Evolutionary conservation across 306 rosid species (phyloP).

Genomic region (Cucurbita pepo): DNA sequence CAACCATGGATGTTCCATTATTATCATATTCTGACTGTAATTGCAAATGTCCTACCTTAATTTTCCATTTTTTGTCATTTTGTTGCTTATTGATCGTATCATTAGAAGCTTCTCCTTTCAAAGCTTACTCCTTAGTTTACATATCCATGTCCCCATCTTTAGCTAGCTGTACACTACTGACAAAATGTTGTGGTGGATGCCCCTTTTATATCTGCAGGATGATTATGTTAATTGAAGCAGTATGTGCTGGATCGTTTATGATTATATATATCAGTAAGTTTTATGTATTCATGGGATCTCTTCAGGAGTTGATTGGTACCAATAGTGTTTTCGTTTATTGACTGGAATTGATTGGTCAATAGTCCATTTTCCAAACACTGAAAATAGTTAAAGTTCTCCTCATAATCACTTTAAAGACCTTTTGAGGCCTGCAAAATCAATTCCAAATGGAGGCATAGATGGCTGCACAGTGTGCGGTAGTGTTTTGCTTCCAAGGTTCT

Average conservation of each 20-base stretch:
- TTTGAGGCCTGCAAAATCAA: neutral
- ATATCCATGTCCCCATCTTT: neutral
- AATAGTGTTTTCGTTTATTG: neutral
- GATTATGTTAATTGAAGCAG: constrained; percentile 78
- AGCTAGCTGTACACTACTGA: neutral
- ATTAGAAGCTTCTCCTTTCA: neutral
- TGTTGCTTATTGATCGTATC: neutral
- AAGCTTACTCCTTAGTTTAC: neutral
- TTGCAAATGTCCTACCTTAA: neutral
- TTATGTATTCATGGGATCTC: neutral
- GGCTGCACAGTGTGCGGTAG: neutral
- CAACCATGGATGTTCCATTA: neutral
- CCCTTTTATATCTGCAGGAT: constrained; percentile 45
- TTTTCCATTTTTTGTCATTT: neutral
- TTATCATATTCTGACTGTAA: neutral
- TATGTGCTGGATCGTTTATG: constrained; percentile 75
- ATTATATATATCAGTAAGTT: constrained; percentile 66
- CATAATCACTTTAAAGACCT: neutral
- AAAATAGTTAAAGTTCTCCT: neutral
- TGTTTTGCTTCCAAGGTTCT: neutral
- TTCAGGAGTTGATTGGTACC: neutral
- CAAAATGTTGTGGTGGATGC: neutral
- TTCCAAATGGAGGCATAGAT: neutral
- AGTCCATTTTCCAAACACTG: too few species aligned
- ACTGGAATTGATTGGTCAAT: neutral